Evolutionary conservation across 352 stramenopile genomes (phyloP).

Genomic region (Aphanomyces cochlioides): DNA sequence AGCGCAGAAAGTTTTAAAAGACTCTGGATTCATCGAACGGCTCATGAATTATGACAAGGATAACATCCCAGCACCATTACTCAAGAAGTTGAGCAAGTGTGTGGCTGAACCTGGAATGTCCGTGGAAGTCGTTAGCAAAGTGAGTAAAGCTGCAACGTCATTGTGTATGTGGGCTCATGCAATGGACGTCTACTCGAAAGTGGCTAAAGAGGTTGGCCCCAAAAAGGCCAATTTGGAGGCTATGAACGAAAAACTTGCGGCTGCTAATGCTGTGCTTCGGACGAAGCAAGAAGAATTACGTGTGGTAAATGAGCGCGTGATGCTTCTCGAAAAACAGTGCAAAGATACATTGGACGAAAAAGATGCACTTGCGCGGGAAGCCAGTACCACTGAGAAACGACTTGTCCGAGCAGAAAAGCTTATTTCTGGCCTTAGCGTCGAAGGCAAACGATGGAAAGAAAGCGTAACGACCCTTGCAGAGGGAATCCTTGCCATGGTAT

Average conservation of each 20-base stretch:
- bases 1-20: conserved; percentile 88
- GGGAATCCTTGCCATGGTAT: conserved; percentile 47
- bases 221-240: conserved; percentile 89
- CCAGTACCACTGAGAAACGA: conserved; percentile 82
- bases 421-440: conserved; percentile 84
- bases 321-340: conserved; percentile 84
- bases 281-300: conserved; percentile 88
- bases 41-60: conserved; percentile 93
- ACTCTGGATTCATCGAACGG: conserved; percentile 86
- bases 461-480: conserved; percentile 71
- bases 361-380: conserved; percentile 83
- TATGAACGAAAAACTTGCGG: conserved; percentile 88
- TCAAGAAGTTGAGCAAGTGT: conserved; percentile 89
- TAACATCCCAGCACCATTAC: conserved; percentile 82
- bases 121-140: conserved; percentile 88
- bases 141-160: conserved; percentile 87
- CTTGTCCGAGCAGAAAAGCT: conserved; percentile 89
- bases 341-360: conserved; percentile 90
- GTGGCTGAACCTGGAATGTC: conserved; percentile 83
- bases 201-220: conserved; percentile 91
- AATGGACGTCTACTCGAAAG: conserved; percentile 94
- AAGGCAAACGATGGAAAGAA: conserved; percentile 91
- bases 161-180: conserved; percentile 94
- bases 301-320: conserved; percentile 88
- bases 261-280: conserved; percentile 81